phyloP scores from a whole-genome alignment of 2,329 filamentous ascomycete genomes.

The Aspergillus sergii region DNA sequence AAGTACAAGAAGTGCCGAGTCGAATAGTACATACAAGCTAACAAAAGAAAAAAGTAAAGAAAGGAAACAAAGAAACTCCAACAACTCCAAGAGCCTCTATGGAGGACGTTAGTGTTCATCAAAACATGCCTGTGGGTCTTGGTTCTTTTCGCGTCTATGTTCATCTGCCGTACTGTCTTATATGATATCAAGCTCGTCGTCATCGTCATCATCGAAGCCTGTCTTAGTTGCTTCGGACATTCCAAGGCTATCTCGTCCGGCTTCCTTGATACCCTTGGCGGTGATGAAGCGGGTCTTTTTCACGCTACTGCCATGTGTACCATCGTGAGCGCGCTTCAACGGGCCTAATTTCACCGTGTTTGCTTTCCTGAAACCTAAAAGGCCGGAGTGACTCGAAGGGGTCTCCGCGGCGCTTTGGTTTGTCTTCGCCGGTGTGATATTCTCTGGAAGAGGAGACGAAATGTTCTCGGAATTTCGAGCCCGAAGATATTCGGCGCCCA shows the following conservation, averaged over 20 bases:
- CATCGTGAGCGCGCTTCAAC: constrained; percentile 42
- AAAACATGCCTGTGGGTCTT: neutral
- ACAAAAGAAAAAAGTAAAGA: constrained; percentile 4
- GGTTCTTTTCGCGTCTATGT: neutral
- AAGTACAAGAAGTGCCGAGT: constrained; percentile 4
- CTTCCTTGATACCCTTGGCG: constrained; percentile 74
- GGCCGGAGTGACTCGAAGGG: constrained; percentile 22
- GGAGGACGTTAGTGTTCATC: constrained; percentile 7
- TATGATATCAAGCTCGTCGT: constrained; percentile 54
- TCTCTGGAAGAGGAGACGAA: constrained; percentile 14
- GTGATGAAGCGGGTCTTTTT: constrained; percentile 80
- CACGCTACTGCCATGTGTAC: constrained; percentile 38
- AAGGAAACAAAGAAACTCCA: constrained; percentile 10
- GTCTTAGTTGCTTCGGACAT: constrained; percentile 39
- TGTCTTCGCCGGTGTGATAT: constrained; percentile 1
- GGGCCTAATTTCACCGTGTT: constrained; percentile 44
- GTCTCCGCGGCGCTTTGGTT: constrained; percentile 13
- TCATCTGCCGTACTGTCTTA: constrained; percentile 16
- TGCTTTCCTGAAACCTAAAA: constrained; percentile 37
- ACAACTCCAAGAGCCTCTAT: neutral
- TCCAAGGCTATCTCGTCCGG: constrained; percentile 72
- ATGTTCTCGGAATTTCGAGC: constrained; percentile 32
- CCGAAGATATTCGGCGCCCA: constrained; percentile 50
- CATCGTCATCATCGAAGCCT: constrained; percentile 56
- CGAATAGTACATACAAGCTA: constrained; percentile 3